Base-by-base conservation (phyloP, 768 basidiomycete genomes). In the Tylopilus rubrobrunneus region DNA sequence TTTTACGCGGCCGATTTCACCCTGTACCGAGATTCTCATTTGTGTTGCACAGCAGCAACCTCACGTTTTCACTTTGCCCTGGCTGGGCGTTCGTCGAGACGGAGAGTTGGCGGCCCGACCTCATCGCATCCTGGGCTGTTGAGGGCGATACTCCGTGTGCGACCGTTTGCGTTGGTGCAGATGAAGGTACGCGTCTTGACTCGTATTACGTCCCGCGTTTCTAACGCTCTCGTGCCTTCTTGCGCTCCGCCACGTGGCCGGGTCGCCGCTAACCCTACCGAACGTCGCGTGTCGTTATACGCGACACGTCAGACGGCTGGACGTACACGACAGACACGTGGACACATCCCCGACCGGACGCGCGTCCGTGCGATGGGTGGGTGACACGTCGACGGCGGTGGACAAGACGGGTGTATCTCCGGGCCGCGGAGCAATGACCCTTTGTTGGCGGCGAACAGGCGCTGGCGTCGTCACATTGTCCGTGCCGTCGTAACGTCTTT, bases 261-360 rank as follows among this genome's bases (percentile, higher is more conserved):
- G 15, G 3, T 25, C 49, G 2, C 10, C 27, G 4, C 4, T 23
- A 1, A 14, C 4, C 5, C 27, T 23, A 12, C 19, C 11, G 5
- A 7, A 36, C 2, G 17, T 9, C 15, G 4, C 15, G 9, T 19
- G 19, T 29, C 8, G 7, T 2, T 7, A 17, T 17, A 23, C 37
- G 3, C 15, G 29, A 31, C 27, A 28, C 57, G 10, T 31, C 31
- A 21, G 55, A 82, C 61, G 90, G 88, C 4, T 92, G 91, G 89
- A 81, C 87, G 14, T 92, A 92, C 62, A 85, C 85, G 8, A 87
- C 89, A 56, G 89, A 90, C 53, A 72, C 77, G 0, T 92, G 90
- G 91, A 71, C 81, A 5, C 76, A 83, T 52, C 74, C 82, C 11
- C 51, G 70, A 9, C 65, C 37, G 70, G 64, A 57, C 57, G 66